Base-by-base conservation (phyloP, 164 flowering plant species). In the Magnolia officinalis region DNA sequence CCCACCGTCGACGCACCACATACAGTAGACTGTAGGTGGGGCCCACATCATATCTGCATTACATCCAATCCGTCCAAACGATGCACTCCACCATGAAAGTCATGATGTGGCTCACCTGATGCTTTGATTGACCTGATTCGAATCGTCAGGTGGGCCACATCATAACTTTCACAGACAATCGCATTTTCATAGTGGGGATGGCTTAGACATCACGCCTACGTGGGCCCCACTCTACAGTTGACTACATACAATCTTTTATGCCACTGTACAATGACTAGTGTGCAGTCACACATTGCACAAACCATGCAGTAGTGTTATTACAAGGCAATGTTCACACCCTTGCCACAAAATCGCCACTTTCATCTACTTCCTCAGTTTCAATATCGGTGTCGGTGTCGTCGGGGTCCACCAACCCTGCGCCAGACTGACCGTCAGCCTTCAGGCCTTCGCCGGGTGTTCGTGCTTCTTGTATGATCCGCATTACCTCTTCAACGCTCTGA, bases 381-480 rank as follows among this genome's bases (percentile, higher is more conserved):
- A 81, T 4, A 19, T 85, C 85, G 14, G 24, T 78, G 23, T 85
- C 84, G 11, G 19, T 49, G 3, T 82, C 90, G 63, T 84, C 87
- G 21, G 70, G 55, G 37, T 82, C 86, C 26, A 83, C 70, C 21
- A 71, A 49, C 11, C 83, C 85, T 7, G 49, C 80, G 6, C 5
- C 51, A 13, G 73, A 77, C 61, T 73, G 81, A 20, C 63, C 82
- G 2, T 75, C 83, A 55, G 14, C 65, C 73, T 82, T 81, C 8
- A 84, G 70, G 9, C 83, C 84, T 75, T 82, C 82, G 2, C 74
- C 87, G 18, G 61, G 87, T 2, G 69, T 81, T 69, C 75, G 77
- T 7, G 96, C 96, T 73, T 88, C 93, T 78, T 88, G 80, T 70
- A 92, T 82, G 71, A 90, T 86, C 69, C 76, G 80, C 90, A 85